Base-by-base conservation (phyloP, 164 flowering plant genomes). In the Stephania yunnanensis region DNA sequence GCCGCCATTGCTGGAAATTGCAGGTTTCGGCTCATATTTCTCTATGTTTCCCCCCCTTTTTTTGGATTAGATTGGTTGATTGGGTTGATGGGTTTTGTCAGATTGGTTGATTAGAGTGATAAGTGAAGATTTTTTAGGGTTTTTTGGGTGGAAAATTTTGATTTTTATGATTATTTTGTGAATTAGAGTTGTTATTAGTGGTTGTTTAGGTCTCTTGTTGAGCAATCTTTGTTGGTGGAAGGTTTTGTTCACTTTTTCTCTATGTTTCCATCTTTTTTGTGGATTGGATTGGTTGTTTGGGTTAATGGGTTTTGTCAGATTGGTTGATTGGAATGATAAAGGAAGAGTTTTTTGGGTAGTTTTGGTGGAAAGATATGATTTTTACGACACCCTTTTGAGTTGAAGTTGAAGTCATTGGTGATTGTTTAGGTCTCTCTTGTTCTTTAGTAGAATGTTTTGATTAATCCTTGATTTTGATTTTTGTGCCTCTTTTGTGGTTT, bases 1-100 rank as follows among this genome's bases (percentile, higher is more conserved):
- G 89, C 93, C 45, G 84, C 93, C 76, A 85, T 94, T 83, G 97
- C 98, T 71, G 86, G 91, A 8, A 90, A 90, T 83, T 94, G 98
- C 96, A 92, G 90, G 98, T 92, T 66, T 72, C 19, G 10, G 19
- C 45, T 68, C 68, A 44, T 31, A 46, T 12, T 75, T 36, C 8
- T 74, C 19, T 22, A 4, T 50, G 25, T 25, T 25, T 25, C 0
- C 25, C 25, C 25, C 25, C 42, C 42, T 2, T 5, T 70, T 20
- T 58, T 13, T 1, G 4, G 36, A 63, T 58, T 36, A 20, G 15
- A 17, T 10, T 48, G 8, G 19, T 48, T 22, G n/a, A 3, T 36
- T 58, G 36, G 1, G 36, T 52, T 52, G n/a, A 45, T 31, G 6
- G 25, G 45, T 20, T 68, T 9, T 36, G 19, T 68, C 20, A 69